Conservation (phyloP, 257 asterid genomes). For the Solanum tarijense region DNA sequence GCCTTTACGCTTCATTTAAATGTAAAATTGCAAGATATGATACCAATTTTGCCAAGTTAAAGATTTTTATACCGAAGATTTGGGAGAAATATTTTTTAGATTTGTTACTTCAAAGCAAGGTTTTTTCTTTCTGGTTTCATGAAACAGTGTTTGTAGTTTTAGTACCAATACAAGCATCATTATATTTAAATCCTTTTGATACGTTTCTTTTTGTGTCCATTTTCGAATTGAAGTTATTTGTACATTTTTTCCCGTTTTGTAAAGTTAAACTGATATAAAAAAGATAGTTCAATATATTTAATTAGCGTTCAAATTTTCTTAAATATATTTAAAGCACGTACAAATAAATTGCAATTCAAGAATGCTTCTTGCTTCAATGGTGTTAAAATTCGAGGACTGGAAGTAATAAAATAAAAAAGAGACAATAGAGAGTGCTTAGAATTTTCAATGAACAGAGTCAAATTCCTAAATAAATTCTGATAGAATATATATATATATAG, state of each 20-base stretch:
- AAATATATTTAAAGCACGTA: no score
- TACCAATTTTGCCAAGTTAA: no score
- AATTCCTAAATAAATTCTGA: not conserved
- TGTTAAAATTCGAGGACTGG: not conserved
- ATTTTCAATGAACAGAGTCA: not conserved
- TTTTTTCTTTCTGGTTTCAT: not conserved
- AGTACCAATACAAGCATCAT: not conserved
- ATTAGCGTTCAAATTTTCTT: no score
- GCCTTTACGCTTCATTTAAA: no score
- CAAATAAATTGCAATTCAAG: not conserved
- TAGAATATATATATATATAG: not conserved
- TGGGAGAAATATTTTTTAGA: no score
- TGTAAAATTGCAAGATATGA: no score
- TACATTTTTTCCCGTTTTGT: not conserved
- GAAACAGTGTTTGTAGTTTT: not conserved
- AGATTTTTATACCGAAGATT: no score
- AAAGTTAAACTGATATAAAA: no score
- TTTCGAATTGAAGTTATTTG: not conserved
- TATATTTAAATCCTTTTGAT: not conserved
- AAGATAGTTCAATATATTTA: no score
- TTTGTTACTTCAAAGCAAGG: not conserved
- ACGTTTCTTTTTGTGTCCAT: not conserved
- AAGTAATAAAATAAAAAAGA: no score
- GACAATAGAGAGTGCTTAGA: not conserved
- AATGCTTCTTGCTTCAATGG: not conserved